Evolutionary conservation across 225 moss, liverwort and hornwort species (phyloP), one percentile per base, ranked within the genome.

Genomic region (Takakia lepidozioides): DNA sequence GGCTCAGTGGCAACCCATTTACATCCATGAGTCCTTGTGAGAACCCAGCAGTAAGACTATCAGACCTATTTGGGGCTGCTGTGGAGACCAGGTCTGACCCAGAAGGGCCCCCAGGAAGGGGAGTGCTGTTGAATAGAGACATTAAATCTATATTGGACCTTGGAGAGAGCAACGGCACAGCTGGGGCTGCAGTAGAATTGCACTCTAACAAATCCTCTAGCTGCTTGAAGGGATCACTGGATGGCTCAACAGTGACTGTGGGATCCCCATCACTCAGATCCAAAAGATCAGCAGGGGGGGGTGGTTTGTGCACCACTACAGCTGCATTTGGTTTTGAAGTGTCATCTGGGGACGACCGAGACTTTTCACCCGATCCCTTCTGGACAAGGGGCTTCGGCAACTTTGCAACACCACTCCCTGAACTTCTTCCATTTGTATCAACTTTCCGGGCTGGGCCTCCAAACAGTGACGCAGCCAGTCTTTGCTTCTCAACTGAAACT

Each of bases 391-490:
- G n/a, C n/a, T 75, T 81, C 0, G 75, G 54, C 25, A 30, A 47
- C 64, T 60, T 81, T 35, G 40, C 47, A 55, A 44, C 58, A 10
- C 68, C 71, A 49, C 54, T 69, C 19, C 51, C 63, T 45, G 51
- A 52, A 20, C 42, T 19, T 29, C 38, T 62, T 2, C 49, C 63
- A 25, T 3, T 49, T 10, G 50, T 50, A n/a, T n/a, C n/a, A n/a
- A n/a, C n/a, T n/a, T n/a, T n/a, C n/a, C n/a, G n/a, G 27, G 64
- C 68, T 3, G 69, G 2, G 16, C 78, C 73, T 58, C 90, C 90
- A 39, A 95, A 95, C 35, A 95, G 49, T 0, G 87, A 95, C 7
- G 87, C 89, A 40, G 90, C 93, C 55, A 87, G 27, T 48, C 71
- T 82, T 56, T 89, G 81, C 19, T 80, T 95, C 68, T 79, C 86